Evolutionary conservation across 1,139 yeast species (phyloP), one percentile per base, ranked within the genome.

Genomic region (Hansenula anomala): DNA sequence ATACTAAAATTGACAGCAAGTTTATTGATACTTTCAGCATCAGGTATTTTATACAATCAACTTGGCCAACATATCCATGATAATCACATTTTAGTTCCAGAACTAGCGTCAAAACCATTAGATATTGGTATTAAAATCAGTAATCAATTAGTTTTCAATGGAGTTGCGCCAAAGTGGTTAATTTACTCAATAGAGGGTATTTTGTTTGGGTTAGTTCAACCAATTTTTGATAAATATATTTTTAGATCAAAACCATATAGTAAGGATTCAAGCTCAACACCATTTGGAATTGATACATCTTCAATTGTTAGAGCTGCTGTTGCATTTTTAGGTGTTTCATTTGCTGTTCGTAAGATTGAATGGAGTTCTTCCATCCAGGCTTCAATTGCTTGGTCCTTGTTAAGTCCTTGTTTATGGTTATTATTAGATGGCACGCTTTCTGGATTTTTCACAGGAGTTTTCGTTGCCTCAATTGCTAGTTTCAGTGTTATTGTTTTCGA

Each of bases 321-420:
- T 36, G 89, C 95, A 8, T 78, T 89, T 52, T 64, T 89, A 45
- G 97, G 97, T 4, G 77, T 90, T 23, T 75, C 87, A 9, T 89
- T 86, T 55, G 95, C 95, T 18, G 75, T 89, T 33, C 75, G 94
- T 46, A 83, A 83, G 51, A 72, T 87, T 35, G 83, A 83, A 47
- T 88, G 96, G 96, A 66, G 74, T 32, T 78, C 89, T 1, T 75
- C 87, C 16, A 62, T 81, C 33, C 95, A 88, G 55, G 87, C 88
- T 5, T 77, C 90, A 7, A 67, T 78, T 33, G 74, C 83, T 7
- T 86, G 95, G 88, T 73, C 84, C 5, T 64, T 82, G 37, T 69
- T 87, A 42, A 86, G 85, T 61, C 84, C 94, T 1, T 78, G 87
- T 14, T 66, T 89, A 43, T 89, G 97, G 96, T 63, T 80, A 42